A percentile compares a stretch with the other conserved stretches of the same genome.
Evolutionary conservation across 257 asterid genomes (phyloP).

Genomic region (Vinca minor): DNA sequence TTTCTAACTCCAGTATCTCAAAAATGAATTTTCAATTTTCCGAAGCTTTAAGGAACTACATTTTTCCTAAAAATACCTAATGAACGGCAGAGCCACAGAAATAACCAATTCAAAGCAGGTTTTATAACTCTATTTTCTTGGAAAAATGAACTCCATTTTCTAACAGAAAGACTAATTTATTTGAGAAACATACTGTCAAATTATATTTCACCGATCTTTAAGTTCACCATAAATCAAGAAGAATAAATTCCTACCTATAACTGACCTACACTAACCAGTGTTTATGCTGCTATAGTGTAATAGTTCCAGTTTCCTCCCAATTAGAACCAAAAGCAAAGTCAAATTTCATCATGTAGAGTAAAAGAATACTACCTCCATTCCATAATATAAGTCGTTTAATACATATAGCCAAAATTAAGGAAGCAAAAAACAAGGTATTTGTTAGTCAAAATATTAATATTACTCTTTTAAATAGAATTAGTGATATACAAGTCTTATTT

Average conservation of each 20-base stretch:
- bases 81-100: neutral
- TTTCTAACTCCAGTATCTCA: no score
- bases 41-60: no score
- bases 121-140: neutral
- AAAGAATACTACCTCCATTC: no score
- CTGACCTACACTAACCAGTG: neutral
- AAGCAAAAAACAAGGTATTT: no score
- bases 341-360: neutral
- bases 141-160: neutral
- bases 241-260: neutral
- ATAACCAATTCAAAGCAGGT: neutral
- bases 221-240: neutral
- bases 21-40: no score
- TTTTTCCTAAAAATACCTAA: no score
- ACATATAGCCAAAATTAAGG: no score
- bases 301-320: neutral
- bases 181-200: neutral
- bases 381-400: no score
- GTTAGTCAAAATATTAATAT: no score
- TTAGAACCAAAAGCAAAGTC: neutral
- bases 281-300: neutral
- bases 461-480: no score
- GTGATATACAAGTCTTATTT: no score
- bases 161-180: neutral
- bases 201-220: neutral